phyloP scores from a whole-genome alignment of 176 grass and related monocot genomes.

The Secale cereale region DNA sequence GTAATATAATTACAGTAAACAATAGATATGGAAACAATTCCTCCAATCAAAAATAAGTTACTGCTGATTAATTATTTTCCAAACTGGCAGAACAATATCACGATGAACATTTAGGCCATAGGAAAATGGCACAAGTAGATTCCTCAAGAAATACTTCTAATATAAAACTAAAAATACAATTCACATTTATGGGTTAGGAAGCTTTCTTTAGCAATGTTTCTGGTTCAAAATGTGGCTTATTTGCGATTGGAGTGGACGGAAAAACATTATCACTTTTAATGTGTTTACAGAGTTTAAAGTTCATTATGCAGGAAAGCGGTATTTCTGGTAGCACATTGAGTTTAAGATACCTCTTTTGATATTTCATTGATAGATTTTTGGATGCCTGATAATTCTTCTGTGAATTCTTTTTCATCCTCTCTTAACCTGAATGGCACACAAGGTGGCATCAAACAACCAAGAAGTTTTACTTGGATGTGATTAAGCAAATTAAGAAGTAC shows the following conservation, averaged over 20 bases:
- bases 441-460: constrained; percentile 16
- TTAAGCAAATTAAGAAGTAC: constrained; percentile 3
- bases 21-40: background rate
- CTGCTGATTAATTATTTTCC: background rate
- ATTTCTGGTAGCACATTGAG: background rate
- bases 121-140: background rate
- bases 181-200: background rate
- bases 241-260: background rate
- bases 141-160: background rate
- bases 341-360: constrained; percentile 50
- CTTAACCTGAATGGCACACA: constrained; percentile 47
- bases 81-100: background rate
- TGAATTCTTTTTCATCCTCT: constrained; percentile 50
- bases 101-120: background rate
- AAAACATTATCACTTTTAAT: background rate
- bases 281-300: background rate
- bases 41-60: background rate
- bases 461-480: background rate
- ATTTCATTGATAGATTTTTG: constrained; percentile 38
- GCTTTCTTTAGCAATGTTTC: background rate
- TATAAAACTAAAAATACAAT: background rate
- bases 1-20: background rate
- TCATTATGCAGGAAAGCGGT: background rate
- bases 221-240: background rate
- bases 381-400: constrained; percentile 42